Percentiles rank a stretch among this genome's conserved stretches.
Evolutionary conservation across 768 basidiomycete species (phyloP).

Genomic region (Fibroporia radiculosa): DNA sequence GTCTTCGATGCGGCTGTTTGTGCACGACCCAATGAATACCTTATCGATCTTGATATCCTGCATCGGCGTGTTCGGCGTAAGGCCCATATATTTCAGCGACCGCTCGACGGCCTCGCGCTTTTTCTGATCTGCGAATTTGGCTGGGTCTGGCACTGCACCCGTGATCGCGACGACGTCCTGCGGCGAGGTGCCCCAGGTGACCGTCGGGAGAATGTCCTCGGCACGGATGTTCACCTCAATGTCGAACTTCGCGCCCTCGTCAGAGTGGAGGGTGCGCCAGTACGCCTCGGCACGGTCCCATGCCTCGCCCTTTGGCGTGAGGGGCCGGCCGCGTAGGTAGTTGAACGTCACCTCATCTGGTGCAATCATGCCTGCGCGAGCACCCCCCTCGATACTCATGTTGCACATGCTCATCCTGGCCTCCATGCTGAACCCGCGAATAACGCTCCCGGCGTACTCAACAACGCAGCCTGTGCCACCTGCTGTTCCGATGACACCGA

Average conservation of each 20-base stretch:
- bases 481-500: constrained; percentile 57
- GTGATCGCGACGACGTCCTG: constrained; percentile 56
- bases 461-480: constrained; percentile 60
- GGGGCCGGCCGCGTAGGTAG: constrained; percentile 52
- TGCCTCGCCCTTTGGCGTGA: constrained; percentile 48
- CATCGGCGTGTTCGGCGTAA: constrained; percentile 45
- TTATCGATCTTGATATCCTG: constrained; percentile 55
- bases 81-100: constrained; percentile 56
- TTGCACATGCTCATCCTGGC: constrained; percentile 55
- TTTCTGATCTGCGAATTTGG: constrained; percentile 34
- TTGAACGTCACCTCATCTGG: constrained; percentile 56
- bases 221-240: constrained; percentile 48
- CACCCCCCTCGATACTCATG: constrained; percentile 65
- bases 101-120: constrained; percentile 41
- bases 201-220: constrained; percentile 55
- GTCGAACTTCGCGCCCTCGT: constrained; percentile 55
- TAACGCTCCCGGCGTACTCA: constrained; percentile 52
- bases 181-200: constrained; percentile 62
- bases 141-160: constrained; percentile 48
- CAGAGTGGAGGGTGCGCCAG: constrained; percentile 48
- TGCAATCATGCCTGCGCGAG: constrained; percentile 59
- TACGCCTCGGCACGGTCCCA: constrained; percentile 56
- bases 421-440: constrained; percentile 54
- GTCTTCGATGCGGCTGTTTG: constrained; percentile 62
- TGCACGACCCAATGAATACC: constrained; percentile 63